Percentiles rank a stretch among this genome's conserved stretches.
Conservation (phyloP, 306 rosid genomes). For the Corylus heterophylla region DNA sequence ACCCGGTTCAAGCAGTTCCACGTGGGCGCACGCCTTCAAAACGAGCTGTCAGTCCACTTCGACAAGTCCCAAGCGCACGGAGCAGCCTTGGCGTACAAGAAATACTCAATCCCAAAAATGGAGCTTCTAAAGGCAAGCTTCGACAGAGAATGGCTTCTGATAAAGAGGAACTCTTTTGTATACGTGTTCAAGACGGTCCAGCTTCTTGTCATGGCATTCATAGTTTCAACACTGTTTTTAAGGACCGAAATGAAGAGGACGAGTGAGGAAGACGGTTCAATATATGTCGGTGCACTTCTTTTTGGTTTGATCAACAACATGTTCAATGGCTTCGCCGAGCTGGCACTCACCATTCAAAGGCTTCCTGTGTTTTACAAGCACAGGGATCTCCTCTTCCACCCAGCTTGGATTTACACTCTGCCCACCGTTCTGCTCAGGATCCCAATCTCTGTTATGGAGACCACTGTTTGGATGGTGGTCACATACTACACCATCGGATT, state of each 20-base stretch:
- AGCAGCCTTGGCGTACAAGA: conserved; percentile 70
- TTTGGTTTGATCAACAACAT: conserved; percentile 63
- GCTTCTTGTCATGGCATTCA: conserved; percentile 41
- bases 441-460: conserved; percentile 65
- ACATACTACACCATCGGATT: conserved; percentile 58
- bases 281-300: conserved; percentile 66
- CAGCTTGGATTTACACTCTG: conserved; percentile 84
- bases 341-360: conserved; percentile 65
- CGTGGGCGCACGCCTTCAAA: conserved; percentile 48
- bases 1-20: conserved; percentile 64
- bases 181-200: conserved; percentile 73
- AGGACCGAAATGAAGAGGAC: conserved; percentile 60
- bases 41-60: conserved; percentile 53
- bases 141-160: conserved; percentile 76
- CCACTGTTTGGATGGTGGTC: conserved; percentile 50
- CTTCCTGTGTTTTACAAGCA: conserved; percentile 95
- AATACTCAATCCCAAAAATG: conserved; percentile 45
- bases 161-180: conserved; percentile 69
- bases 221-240: conserved; percentile 63
- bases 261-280: conserved; percentile 52
- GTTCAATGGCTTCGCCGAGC: conserved; percentile 83
- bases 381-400: conserved; percentile 87
- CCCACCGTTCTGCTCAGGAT: conserved; percentile 63
- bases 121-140: conserved; percentile 68
- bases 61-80: conserved; percentile 59